Base-by-base conservation (phyloP, 257 asterid species). In the Salvia miltiorrhiza region DNA sequence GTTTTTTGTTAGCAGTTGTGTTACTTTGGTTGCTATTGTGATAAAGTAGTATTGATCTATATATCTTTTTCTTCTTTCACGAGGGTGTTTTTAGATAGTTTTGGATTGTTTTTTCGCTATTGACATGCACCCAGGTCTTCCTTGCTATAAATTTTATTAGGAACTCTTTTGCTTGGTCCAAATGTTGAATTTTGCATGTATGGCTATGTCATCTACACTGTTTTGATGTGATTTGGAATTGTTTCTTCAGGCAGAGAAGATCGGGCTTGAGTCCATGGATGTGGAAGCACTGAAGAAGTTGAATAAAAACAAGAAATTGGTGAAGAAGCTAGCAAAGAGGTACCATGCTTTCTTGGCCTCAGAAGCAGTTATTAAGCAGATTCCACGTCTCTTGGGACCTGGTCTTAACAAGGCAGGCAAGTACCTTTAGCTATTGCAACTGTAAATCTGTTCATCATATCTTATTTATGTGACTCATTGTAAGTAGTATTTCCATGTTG, bases 401-500 rank as follows among this genome's bases (percentile, higher is more conserved):
- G 86, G 88, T 61, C 86, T 83, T 39, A 83, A 83, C 81, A 83
- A 83, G 81, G 88, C 88, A 80, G 88, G 88, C 80, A 73, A 76
- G 87, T 83, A 49, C 16, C 35, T n/a, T 53, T 73, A 28, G 20
- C 48, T 9, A n/a, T 33, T 28, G 8, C 0, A 13, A 30, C n/a
- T 23, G 7, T 17, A 11, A 0, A 52, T 14, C 52, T 13, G 47
- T 63, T 69, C 2, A 23, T 55, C 7, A 32, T 55, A 2, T 54
- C 20, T 24, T 12, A 4, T 10, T 37, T 37, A 7, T 8, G 10
- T 5, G 10, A 35, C n/a, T n/a, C n/a, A n/a, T n/a, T n/a, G n/a
- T n/a, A n/a, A 30, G 35, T 30, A 3, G 35, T 30, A 30, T 30
- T n/a, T n/a, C n/a, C n/a, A n/a, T n/a, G n/a, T n/a, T n/a, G n/a